phyloP scores from a whole-genome alignment of 2,329 filamentous ascomycete genomes.

The Cryphonectria nitschkei region DNA sequence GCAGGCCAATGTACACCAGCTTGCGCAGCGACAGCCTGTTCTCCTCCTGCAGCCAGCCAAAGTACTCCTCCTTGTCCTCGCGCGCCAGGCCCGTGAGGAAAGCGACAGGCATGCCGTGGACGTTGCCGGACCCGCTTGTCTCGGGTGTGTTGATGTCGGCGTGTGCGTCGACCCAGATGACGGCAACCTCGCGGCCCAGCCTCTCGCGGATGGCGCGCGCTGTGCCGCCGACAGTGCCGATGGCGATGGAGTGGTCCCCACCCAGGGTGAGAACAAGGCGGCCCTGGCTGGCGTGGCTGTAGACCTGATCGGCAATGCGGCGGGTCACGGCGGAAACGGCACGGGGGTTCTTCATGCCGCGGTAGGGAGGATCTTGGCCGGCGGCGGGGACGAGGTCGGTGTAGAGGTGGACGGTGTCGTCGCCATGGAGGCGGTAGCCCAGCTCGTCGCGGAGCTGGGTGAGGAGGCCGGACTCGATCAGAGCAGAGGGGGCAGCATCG shows the following conservation, averaged over 20 bases:
- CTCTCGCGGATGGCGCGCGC: slow-evolving; percentile 86
- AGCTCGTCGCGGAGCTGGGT: slow-evolving; percentile 82
- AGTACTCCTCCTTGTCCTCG: slow-evolving; percentile 76
- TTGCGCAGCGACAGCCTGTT: slow-evolving; percentile 74
- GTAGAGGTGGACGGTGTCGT: slow-evolving; percentile 82
- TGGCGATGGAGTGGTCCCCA: slow-evolving; percentile 95
- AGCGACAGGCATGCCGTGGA: slow-evolving; percentile 96
- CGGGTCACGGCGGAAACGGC: slow-evolving; percentile 85
- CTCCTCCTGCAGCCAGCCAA: slow-evolving; percentile 85
- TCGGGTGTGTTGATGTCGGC: slow-evolving; percentile 98
- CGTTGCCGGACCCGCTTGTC: slow-evolving; percentile 85
- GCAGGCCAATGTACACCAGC: slow-evolving; percentile 93
- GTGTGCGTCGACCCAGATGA: slow-evolving; percentile 99
- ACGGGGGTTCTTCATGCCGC: slow-evolving; percentile 92
- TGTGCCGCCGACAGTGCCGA: slow-evolving; percentile 87
- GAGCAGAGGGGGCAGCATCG: slow-evolving; percentile 84
- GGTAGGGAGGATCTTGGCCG: slow-evolving; percentile 72
- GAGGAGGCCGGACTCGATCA: slow-evolving; percentile 87
- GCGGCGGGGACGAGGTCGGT: slow-evolving; percentile 68
- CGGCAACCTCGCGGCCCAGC: slow-evolving; percentile 79
- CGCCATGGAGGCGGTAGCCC: slow-evolving; percentile 84
- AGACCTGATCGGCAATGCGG: slow-evolving; percentile 81
- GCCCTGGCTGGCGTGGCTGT: slow-evolving; percentile 80
- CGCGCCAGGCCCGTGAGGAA: slow-evolving; percentile 86
- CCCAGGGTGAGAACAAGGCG: slow-evolving; percentile 91